Conservation (phyloP, 352 stramenopile genomes). For the Phytopythium delawarense region DNA sequence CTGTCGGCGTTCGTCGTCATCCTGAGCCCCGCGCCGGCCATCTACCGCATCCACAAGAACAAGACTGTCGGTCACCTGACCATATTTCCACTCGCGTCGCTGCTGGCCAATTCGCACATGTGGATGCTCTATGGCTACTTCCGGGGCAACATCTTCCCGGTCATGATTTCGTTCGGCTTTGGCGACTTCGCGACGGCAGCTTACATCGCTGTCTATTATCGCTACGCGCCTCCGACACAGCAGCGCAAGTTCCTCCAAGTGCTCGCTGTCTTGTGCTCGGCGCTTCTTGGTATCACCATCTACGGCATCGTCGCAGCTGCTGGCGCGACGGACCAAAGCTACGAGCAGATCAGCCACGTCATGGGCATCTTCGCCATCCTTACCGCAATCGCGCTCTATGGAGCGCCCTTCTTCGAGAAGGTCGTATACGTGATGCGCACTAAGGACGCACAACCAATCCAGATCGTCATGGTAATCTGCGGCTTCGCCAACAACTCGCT, state of each 20-base stretch:
- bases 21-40: slow-evolving; percentile 28
- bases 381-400: slow-evolving; percentile 28
- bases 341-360: slow-evolving; percentile 16
- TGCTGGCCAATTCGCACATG: slow-evolving; percentile 35
- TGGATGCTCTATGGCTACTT: slow-evolving; percentile 48
- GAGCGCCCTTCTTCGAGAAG: slow-evolving; percentile 45
- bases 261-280: slow-evolving; percentile 13
- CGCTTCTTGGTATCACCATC: slow-evolving; percentile 19
- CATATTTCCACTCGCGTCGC: slow-evolving; percentile 29
- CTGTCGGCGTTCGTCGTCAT: slow-evolving; percentile 37
- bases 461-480: slow-evolving; percentile 40
- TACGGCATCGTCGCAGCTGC: slow-evolving; percentile 34
- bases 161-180: slow-evolving; percentile 26
- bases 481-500: slow-evolving; percentile 31
- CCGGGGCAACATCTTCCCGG: slow-evolving; percentile 24
- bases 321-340: slow-evolving; percentile 27
- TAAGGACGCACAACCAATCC: slow-evolving; percentile 29
- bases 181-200: slow-evolving; percentile 29
- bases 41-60: slow-evolving; percentile 38
- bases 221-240: slow-evolving; percentile 25
- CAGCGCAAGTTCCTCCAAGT: slow-evolving; percentile 20
- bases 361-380: slow-evolving; percentile 28
- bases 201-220: slow-evolving; percentile 57
- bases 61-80: slow-evolving; percentile 32
- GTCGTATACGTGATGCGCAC: slow-evolving; percentile 37